Evolutionary conservation across 768 basidiomycete genomes (phyloP), one percentile per base, ranked within the genome.

Genomic region (Leccinum fibrillosum): DNA sequence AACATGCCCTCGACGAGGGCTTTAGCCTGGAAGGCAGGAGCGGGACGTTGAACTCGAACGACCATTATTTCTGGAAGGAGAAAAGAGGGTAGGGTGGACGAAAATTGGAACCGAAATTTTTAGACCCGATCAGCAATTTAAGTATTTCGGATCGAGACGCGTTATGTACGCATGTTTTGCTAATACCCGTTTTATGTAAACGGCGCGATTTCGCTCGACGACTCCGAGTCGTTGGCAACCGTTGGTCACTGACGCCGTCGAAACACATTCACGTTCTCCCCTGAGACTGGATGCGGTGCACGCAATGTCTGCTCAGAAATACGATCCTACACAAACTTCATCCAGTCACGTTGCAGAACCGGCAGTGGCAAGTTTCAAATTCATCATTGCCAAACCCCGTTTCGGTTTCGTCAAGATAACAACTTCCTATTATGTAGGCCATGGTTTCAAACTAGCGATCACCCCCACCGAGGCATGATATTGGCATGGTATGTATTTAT

Each of bases 1-100:
- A 97, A 94, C 60, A 81, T 71, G 54, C 91, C 88, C 49, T 90
- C 86, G 61, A 85, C 77, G 65, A 96, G 88, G 62, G 87, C 85
- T 39, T 86, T 80, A 52, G 86, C 85, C 57, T 77, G 84, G 78
- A 93, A 93, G n/a, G 76, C 69, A 53, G 94, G 94, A 50, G 94
- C 93, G 53, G 92, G 89, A 64, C 85, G 88, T 78, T 94, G 93
- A 66, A 96, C 82, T 50, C 82, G 77, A 61, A 82, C 86, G 17
- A 72, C 68, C 75, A 76, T 76, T 21, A 21, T 47, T 48, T n/a
- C 39, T 42, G 5, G 39, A 42, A 42, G 39, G n/a, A 19, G 10
- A 19, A 42, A 42, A 55, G 26, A 11, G 13, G 19, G 50, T 17
- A 15, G 19, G 25, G 21, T 49, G 23, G 19, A 34, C 15, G 3